Base-by-base conservation (phyloP, 768 basidiomycete genomes). In the Psilocybe tampanensis region DNA sequence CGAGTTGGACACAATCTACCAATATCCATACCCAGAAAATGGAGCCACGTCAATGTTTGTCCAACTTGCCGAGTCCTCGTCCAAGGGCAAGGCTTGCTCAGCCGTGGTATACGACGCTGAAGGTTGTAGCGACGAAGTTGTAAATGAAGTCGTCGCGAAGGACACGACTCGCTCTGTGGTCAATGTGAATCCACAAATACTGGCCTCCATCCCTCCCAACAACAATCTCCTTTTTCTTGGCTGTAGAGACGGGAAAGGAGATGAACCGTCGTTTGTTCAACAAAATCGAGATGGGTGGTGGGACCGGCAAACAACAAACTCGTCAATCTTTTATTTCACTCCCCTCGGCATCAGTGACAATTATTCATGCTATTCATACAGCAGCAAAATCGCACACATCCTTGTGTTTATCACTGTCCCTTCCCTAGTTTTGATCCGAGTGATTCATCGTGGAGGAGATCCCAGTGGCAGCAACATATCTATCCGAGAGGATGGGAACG, bases 151-250 rank as follows among this genome's bases (percentile, higher is more conserved):
- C 47, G 18, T 49, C 47, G n/a, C 23, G 18, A 29, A 49, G 17
- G n/a, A 11, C 24, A 49, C 47, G 26, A 34, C 47, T 32, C 47
- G 47, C 26, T 49, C 47, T 49, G 47, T 49, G 19, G 33, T 34
- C 9, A 4, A 21, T 33, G 47, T 49, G 15, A 1, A 12, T 32
- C 47, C 32, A 15, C 3, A 49, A 13, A 6, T 49, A 6, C 26
- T 49, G 3, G 1, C 3, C 24, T 49, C 24, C 17, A 49, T 49
- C 12, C 47, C 47, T 26, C 21, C 21, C n/a, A 49, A 49, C 32
- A 29, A 49, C 26, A 26, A 49, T 11, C 47, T 49, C n/a, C 47
- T 49, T 18, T 33, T 23, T 32, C 24, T 49, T 24, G 19, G 47
- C 32, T 8, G 42, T 21, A 19, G 19, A 13, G 2, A 0, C 3